Evolutionary conservation across 2,329 filamentous ascomycete genomes (phyloP).

Genomic region (Aspergillus sp.): DNA sequence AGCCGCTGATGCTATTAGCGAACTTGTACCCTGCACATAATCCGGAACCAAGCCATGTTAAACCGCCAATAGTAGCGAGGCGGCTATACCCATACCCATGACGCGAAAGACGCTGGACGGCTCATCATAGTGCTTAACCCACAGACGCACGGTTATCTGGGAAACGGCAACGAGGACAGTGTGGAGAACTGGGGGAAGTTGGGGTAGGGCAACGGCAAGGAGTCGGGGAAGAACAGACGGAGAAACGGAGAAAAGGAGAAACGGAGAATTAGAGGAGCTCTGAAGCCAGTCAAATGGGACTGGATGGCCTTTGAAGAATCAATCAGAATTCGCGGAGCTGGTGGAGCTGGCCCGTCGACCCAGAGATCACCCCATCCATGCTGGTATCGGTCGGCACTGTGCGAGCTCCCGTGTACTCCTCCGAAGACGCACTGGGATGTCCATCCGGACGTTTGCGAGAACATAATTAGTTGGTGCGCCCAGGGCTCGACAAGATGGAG

Average conservation of each 20-base stretch:
- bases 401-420: no score
- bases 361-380: no score
- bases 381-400: no score
- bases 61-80: background rate
- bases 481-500: background rate
- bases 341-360: background rate
- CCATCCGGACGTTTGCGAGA: background rate
- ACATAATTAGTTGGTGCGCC: background rate
- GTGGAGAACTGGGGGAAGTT: conserved; percentile 8
- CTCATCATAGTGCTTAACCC: background rate
- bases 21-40: background rate
- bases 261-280: background rate
- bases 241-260: conserved; percentile 12
- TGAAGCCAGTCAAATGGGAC: background rate
- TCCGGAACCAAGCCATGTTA: background rate
- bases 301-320: background rate
- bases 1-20: background rate
- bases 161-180: background rate
- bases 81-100: background rate
- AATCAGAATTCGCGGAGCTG: background rate
- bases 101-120: background rate
- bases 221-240: background rate
- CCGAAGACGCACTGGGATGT: background rate
- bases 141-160: background rate
- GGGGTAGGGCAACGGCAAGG: background rate